Evolutionary conservation across 1,139 yeast species (phyloP), one percentile per base, ranked within the genome.

Genomic region (Scheffersomyces insectosa): DNA sequence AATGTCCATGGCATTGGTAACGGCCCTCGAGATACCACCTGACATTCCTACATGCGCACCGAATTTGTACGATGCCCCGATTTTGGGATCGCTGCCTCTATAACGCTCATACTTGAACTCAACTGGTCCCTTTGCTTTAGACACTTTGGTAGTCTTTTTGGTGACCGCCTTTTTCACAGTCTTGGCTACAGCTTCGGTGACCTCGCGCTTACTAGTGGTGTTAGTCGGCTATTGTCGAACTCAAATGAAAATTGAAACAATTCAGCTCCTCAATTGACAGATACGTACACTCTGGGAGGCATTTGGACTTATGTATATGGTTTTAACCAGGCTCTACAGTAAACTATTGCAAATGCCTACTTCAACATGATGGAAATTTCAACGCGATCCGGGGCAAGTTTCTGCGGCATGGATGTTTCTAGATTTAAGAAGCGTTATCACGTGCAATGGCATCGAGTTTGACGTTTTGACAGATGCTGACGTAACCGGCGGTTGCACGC

Each of bases 31-130:
- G 4, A 89, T 77, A 1, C 88, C 88, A 2, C 93, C 93, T 3
- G 84, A 70, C 57, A 79, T 79, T 2, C 82, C 81, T 28, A 88
- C 89, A 63, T 88, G 96, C 2, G 95, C 95, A 2, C 96, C 96
- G 55, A 87, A 86, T 56, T 82, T 84, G 60, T 49, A 70, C 25
- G 25, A 20, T 20, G 95, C 95, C 2, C 96, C 96, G 55, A 87
- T 85, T 56, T 82, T 84, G 60, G 49, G 69, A 14, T 56, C 54
- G 44, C 57, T 54, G 3, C 50, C 44, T 9, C 47, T 38, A 20
- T 50, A 55, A 37, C 70, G 55, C n/a, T 56, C 43, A 42, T 53
- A 45, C 35, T 52, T 37, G 52, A 54, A 44, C 39, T 47, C 13
- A 39, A 50, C 43, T 12, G 42, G 40, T 25, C 44, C 48, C 30